phyloP scores from a whole-genome alignment of 1,284 basidiomycete genomes.

The Pterula multifida region DNA sequence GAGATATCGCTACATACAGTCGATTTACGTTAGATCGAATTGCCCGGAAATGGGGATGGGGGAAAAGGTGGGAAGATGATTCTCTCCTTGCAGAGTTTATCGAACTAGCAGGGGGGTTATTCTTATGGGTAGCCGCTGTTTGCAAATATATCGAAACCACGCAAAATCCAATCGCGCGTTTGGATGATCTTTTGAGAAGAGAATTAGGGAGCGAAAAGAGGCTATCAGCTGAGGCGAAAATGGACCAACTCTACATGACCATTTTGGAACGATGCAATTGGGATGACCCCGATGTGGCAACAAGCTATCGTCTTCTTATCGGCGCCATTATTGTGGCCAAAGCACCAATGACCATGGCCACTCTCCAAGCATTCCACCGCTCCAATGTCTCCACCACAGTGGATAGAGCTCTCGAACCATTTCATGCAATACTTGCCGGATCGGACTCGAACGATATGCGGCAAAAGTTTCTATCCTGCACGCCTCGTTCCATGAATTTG shows the following conservation, averaged over 20 bases:
- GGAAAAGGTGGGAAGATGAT: constrained; percentile 11
- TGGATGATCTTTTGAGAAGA: constrained; percentile 1
- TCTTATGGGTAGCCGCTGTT: constrained; percentile 14
- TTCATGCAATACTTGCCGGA: constrained; percentile 9
- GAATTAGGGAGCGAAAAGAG: not conserved
- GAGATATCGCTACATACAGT: not conserved
- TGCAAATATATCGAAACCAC: constrained; percentile 10
- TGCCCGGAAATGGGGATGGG: constrained; percentile 6
- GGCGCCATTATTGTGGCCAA: constrained; percentile 13
- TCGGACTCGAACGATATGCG: constrained; percentile 1
- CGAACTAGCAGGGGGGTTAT: constrained; percentile 12
- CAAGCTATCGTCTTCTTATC: constrained; percentile 12
- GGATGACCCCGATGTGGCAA: constrained; percentile 13
- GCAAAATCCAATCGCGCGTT: constrained; percentile 10
- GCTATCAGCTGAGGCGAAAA: constrained; percentile 8
- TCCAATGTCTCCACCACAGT: not conserved
- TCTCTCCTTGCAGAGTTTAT: constrained; percentile 6
- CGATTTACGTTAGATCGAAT: constrained; percentile 11
- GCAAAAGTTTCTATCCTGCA: constrained; percentile 10
- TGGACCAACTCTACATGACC: constrained; percentile 13
- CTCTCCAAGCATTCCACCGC: constrained; percentile 11
- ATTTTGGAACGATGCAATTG: constrained; percentile 14
- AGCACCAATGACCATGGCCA: constrained; percentile 10
- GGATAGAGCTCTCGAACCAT: constrained; percentile 6
- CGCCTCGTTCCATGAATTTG: constrained; percentile 13